Base-by-base conservation (phyloP, 345 rosid genomes). In the Rhodamnia argentea region DNA sequence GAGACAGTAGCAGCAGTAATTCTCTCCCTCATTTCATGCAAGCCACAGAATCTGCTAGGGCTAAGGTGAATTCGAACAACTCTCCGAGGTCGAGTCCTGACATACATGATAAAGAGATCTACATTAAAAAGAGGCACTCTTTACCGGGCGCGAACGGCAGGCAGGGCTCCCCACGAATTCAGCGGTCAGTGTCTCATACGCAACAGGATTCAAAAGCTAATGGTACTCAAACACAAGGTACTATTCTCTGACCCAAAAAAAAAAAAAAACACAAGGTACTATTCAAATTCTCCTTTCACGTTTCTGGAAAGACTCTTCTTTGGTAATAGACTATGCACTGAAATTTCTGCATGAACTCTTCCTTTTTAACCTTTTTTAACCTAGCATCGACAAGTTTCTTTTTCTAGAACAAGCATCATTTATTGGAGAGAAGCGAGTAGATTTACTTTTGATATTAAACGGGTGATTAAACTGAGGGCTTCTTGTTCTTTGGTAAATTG, bases 51-150 rank as follows among this genome's bases (percentile, higher is more conserved):
- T 97, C 99, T 40, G 99, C 98, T 18, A 94, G 90, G 92, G 98
- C 98, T 47, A 97, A 97, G 94, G 64, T 96, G 85, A 90, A 91
- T 74, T 93, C 95, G 26, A 95, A 91, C 85, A 97, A 87, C 91
- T 95, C 98, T 8, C 99, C 99, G 29, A 93, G 98, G 87, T 96
- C 98, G 84, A 96, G 99, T 89, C 99, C 99, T 57, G 99, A 96
- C 84, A 89, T 94, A 87, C 96, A 92, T 10, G 99, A 96, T 82
- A 91, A 93, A 92, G 99, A 97, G 10, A 86, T 86, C 84, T 90
- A 89, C 62, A 42, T 86, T 83, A 95, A 97, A 94, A 97, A 97
- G 92, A 93, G 98, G 82, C 98, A 93, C 89, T 96, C 99, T 37
- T 90, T 96, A 84, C 98, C 99, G 83, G 96, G 90, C 85, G 87